phyloP scores from a whole-genome alignment of 2,329 filamentous ascomycete genomes.

The Aureobasidium mangrovei region DNA sequence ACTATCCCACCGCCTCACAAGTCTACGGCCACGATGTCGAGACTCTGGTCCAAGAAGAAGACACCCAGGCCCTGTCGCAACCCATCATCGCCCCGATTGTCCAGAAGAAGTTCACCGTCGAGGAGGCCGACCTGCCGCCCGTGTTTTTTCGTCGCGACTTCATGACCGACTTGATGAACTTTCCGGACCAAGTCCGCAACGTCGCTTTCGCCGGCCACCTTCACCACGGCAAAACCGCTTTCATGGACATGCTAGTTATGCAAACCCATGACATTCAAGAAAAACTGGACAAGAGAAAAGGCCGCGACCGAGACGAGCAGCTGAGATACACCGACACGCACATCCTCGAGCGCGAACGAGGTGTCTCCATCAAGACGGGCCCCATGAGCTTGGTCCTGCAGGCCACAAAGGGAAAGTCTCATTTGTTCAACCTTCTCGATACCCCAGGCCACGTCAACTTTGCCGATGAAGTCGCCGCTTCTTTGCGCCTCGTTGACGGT shows the following conservation, averaged over 20 bases:
- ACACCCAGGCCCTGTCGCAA: conserved; percentile 83
- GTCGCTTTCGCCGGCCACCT: conserved; percentile 85
- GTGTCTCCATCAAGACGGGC: conserved; percentile 82
- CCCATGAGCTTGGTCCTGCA: conserved; percentile 92
- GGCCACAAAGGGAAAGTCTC: conserved; percentile 84
- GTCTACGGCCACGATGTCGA: conserved; percentile 93
- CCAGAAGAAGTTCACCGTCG: conserved; percentile 90
- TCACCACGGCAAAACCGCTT: conserved; percentile 95
- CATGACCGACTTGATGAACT: conserved; percentile 94
- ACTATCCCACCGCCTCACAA: conserved; percentile 96
- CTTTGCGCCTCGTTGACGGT: conserved; percentile 79
- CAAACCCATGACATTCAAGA: conserved; percentile 86
- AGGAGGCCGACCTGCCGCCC: conserved; percentile 81
- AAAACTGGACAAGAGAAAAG: conserved; percentile 69
- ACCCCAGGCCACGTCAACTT: conserved; percentile 98
- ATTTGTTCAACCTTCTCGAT: conserved; percentile 89
- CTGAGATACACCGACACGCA: conserved; percentile 92
- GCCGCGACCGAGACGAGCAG: conserved; percentile 77
- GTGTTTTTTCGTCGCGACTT: conserved; percentile 84
- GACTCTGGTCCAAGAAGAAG: conserved; percentile 91
- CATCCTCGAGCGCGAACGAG: conserved; percentile 77
- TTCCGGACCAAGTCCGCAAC: conserved; percentile 88
- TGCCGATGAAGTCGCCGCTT: conserved; percentile 88
- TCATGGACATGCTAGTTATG: conserved; percentile 96
- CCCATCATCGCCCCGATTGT: conserved; percentile 91